These are phyloP conservation scores for Xylaria telfairii DNA, from an alignment of 495 filamentous ascomycete genomes.

Conservation along the genomic window DNA sequence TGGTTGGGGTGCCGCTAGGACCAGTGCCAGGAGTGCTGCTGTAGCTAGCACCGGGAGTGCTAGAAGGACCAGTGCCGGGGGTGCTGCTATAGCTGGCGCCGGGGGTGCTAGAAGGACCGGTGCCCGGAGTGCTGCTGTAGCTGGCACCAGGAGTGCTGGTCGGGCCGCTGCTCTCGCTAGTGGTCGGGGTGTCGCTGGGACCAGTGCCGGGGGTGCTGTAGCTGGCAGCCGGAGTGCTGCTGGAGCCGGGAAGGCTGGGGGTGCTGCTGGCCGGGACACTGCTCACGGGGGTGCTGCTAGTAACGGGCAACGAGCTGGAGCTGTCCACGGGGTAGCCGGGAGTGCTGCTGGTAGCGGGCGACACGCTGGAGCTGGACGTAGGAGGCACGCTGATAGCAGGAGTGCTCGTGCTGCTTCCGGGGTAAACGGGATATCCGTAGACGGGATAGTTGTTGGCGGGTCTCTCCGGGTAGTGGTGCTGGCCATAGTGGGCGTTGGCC, in stretches of 20 bases:
- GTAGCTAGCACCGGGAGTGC: neutral
- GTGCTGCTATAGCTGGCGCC: neutral
- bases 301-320: neutral
- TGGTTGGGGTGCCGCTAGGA: neutral
- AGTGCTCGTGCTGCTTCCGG: constrained; percentile 6
- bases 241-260: neutral
- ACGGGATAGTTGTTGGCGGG: constrained; percentile 8
- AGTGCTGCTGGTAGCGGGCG: neutral
- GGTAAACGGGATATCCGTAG: constrained; percentile 23
- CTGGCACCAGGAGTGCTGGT: neutral
- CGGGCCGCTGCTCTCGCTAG: neutral
- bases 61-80: neutral
- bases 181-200: neutral
- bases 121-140: neutral
- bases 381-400: constrained; percentile 1
- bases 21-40: neutral
- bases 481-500: constrained; percentile 33
- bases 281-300: neutral
- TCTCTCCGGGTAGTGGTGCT: neutral
- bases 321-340: neutral
- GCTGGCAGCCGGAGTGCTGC: neutral
- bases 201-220: too few species aligned
- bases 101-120: neutral
- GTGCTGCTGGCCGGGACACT: neutral
- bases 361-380: neutral